Evolutionary conservation across 176 grass and related monocot species (phyloP).

Genomic region (Aegilops sharonensis): DNA sequence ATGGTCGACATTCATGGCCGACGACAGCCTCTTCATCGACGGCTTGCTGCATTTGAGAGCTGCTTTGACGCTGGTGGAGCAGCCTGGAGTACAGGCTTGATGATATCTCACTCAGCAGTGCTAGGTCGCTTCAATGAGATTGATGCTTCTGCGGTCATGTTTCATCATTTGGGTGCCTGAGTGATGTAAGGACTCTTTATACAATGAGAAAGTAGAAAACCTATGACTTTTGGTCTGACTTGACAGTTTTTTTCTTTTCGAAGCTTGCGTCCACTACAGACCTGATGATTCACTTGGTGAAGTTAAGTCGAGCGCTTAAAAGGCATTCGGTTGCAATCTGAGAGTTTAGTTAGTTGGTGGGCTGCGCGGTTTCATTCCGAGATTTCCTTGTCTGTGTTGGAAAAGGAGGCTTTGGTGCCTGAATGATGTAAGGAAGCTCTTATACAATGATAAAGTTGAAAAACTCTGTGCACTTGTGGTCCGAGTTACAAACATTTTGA

Average conservation of each 20-base stretch:
- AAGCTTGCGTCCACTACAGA: too few relatives aligned
- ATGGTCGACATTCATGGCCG: constrained; percentile 68
- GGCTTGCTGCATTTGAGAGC: constrained; percentile 77
- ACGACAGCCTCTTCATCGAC: constrained; percentile 71
- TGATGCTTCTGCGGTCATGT: not conserved
- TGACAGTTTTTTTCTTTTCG: too few relatives aligned
- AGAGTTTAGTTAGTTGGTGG: too few relatives aligned
- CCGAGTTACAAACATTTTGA: too few relatives aligned
- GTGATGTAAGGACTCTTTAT: too few relatives aligned
- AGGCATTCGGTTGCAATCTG: too few relatives aligned
- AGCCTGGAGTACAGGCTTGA: not conserved
- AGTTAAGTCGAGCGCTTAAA: too few relatives aligned
- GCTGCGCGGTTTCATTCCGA: not conserved
- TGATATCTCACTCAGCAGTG: not conserved
- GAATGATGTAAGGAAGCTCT: not conserved
- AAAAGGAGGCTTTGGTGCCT: not conserved
- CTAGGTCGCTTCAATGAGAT: not conserved
- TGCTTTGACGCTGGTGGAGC: constrained; percentile 34
- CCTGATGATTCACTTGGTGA: too few relatives aligned
- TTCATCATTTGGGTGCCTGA: not conserved
- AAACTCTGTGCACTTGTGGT: too few relatives aligned
- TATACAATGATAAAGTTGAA: not conserved
- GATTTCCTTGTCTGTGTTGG: not conserved
- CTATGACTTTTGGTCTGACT: too few relatives aligned
- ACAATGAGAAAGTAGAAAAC: too few relatives aligned